Conservation (phyloP, 2,329 filamentous ascomycete species). For the Hypoxylon sp. region DNA sequence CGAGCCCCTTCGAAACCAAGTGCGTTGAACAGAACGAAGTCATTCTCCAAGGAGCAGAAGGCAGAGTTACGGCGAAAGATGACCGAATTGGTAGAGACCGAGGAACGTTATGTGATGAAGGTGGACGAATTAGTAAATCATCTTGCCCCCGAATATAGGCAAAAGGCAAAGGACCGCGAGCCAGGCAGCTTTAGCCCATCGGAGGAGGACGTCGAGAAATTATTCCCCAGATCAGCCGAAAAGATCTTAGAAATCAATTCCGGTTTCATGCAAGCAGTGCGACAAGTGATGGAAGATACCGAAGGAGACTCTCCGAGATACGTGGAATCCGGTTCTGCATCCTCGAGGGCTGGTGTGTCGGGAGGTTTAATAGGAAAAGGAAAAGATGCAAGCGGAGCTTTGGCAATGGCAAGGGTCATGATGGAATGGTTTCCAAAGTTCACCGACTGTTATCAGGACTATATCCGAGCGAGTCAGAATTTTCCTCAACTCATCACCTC, state of each 20-base stretch:
- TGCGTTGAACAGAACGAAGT: constrained; percentile 81
- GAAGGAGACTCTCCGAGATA: constrained; percentile 85
- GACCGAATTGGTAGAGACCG: constrained; percentile 90
- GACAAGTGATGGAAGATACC: constrained; percentile 82
- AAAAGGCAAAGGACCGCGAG: constrained; percentile 73
- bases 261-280: constrained; percentile 82
- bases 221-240: constrained; percentile 87
- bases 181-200: constrained; percentile 78
- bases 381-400: constrained; percentile 83
- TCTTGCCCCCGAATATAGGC: constrained; percentile 84
- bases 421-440: constrained; percentile 95
- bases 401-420: constrained; percentile 83
- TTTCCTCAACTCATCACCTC: constrained; percentile 85
- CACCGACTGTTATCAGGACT: constrained; percentile 90
- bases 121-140: constrained; percentile 85
- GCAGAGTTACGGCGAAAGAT: constrained; percentile 88
- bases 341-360: constrained; percentile 59
- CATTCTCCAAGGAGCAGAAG: constrained; percentile 86
- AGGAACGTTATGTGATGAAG: constrained; percentile 93
- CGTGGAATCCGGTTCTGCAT: constrained; percentile 72
- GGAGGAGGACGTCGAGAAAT: constrained; percentile 77
- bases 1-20: constrained; percentile 90
- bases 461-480: constrained; percentile 90
- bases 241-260: constrained; percentile 86
- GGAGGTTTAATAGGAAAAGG: constrained; percentile 62